phyloP scores from a whole-genome alignment of 2,329 filamentous ascomycete genomes.

The Penicillium sp. region DNA sequence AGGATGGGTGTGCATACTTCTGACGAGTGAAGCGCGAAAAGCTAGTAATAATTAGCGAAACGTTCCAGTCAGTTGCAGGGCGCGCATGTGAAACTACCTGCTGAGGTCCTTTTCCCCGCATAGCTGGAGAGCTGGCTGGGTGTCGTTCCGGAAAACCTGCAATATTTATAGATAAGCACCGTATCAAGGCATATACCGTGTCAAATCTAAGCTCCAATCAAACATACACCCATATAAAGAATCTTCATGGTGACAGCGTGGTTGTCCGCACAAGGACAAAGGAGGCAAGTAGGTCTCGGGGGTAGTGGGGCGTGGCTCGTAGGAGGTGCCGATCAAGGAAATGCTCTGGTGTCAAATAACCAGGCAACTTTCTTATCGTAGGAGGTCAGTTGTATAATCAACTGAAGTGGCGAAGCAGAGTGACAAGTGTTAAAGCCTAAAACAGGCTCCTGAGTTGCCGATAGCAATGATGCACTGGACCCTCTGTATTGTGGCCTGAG shows the following conservation, averaged over 20 bases:
- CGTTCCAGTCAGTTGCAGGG: neutral
- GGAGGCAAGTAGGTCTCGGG: slow-evolving; percentile 1
- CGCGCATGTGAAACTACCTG: slow-evolving; percentile 30
- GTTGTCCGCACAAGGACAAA: slow-evolving; percentile 7
- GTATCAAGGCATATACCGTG: neutral
- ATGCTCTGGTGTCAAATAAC: neutral
- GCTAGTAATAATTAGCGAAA: slow-evolving; percentile 17
- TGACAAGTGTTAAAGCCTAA: slow-evolving; percentile 17
- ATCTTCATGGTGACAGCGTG: slow-evolving; percentile 68
- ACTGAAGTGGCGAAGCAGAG: slow-evolving; percentile 3
- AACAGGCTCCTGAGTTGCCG: slow-evolving; percentile 8
- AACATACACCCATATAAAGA: slow-evolving; percentile 78
- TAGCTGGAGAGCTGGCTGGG: slow-evolving; percentile 73
- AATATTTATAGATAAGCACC: neutral
- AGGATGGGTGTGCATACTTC: slow-evolving; percentile 51
- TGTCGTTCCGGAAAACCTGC: slow-evolving; percentile 80
- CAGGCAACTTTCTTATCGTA: neutral
- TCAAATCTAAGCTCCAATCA: neutral
- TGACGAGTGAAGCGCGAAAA: slow-evolving; percentile 77
- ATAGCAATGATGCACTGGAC: slow-evolving; percentile 13
- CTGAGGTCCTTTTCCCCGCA: slow-evolving; percentile 73
- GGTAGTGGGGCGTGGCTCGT: neutral
- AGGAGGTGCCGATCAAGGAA: neutral
- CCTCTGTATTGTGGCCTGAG: slow-evolving; percentile 17
- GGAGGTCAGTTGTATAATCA: slow-evolving; percentile 1